These are phyloP conservation scores for Rhytidiadelphus loreus DNA, from an alignment of 225 moss, liverwort and hornwort species.

Conservation along the genomic window DNA sequence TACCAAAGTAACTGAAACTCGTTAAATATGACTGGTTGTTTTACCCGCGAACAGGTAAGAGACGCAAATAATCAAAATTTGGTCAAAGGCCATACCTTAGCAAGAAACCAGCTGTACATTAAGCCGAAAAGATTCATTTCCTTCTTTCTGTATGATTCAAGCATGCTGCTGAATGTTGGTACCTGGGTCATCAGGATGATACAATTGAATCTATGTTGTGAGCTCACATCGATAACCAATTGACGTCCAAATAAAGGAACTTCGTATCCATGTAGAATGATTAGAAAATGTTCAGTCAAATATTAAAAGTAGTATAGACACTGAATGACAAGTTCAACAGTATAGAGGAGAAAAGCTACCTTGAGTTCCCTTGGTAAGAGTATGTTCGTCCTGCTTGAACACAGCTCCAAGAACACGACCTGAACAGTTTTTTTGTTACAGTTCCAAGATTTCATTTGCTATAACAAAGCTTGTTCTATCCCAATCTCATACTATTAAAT, in stretches of 20 bases:
- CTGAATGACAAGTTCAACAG: background rate
- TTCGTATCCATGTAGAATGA: background rate
- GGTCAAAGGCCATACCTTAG: slow-evolving; percentile 35
- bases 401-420: slow-evolving; percentile 76
- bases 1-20: background rate
- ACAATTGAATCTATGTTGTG: background rate
- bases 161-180: slow-evolving; percentile 53
- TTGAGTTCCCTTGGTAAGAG: slow-evolving; percentile 34
- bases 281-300: background rate
- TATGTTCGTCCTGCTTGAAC: slow-evolving; percentile 44
- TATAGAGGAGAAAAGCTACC: slow-evolving; percentile 11
- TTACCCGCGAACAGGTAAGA: background rate
- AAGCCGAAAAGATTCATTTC: slow-evolving; percentile 61
- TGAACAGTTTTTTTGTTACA: background rate
- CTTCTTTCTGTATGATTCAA: slow-evolving; percentile 42
- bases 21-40: background rate
- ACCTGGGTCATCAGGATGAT: slow-evolving; percentile 19
- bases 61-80: background rate
- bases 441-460: background rate
- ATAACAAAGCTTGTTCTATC: background rate
- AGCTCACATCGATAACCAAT: background rate
- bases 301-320: background rate
- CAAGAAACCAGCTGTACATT: slow-evolving; percentile 53
- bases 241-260: background rate
- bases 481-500: background rate